A percentile compares a stretch with the other conserved stretches of the same genome.
phyloP scores from a whole-genome alignment of 768 basidiomycete genomes.

The Crepidotus variabilis region DNA sequence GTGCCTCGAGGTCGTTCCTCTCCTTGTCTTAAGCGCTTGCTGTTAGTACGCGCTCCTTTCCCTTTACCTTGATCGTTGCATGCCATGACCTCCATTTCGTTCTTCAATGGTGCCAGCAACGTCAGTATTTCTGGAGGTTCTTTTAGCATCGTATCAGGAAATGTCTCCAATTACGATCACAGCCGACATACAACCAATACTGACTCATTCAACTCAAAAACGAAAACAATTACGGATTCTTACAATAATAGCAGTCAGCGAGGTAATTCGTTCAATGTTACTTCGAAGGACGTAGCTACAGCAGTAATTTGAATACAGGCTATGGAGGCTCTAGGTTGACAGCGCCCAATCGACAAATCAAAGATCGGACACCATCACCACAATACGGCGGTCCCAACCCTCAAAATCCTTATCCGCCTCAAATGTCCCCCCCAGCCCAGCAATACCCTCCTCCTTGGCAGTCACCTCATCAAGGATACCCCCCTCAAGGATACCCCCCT shows the following conservation, averaged over 20 bases:
- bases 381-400: not conserved
- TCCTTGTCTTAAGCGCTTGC: not conserved
- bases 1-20: too few relatives aligned
- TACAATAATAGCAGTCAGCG: not conserved
- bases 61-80: not conserved
- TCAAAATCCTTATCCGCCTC: too few relatives aligned
- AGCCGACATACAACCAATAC: constrained; percentile 12
- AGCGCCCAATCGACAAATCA: not conserved
- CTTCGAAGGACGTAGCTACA: not conserved
- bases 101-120: constrained; percentile 11
- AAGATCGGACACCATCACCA: not conserved
- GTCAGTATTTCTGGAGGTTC: constrained; percentile 13
- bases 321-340: not conserved
- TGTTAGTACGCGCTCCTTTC: not conserved
- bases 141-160: constrained; percentile 11
- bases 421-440: too few relatives aligned
- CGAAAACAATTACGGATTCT: not conserved
- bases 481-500: not conserved
- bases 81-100: constrained; percentile 1
- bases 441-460: too few relatives aligned
- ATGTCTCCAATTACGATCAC: constrained; percentile 6
- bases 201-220: constrained; percentile 11
- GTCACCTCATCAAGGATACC: not conserved
- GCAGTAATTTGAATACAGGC: not conserved
- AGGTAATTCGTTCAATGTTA: not conserved